Evolutionary conservation across 1,284 basidiomycete species (phyloP), one percentile per base, ranked within the genome.

Genomic region (Ustilago cynodontis): DNA sequence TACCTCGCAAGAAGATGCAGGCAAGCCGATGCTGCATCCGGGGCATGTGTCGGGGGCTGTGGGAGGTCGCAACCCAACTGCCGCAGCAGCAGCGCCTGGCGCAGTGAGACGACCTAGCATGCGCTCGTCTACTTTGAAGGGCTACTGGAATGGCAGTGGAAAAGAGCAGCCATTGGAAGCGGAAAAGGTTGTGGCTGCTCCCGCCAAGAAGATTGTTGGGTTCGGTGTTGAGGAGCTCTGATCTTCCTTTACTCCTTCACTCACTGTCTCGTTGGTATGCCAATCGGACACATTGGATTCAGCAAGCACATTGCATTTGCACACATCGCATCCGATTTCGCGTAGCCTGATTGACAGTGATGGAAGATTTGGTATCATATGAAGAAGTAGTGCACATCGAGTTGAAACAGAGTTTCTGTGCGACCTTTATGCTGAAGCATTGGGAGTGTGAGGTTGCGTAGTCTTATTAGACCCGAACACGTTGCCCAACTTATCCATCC

Each of bases 121-220:
- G 26, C 73, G 72, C 1, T 76, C 68, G 5, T 71, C 73, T 14
- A 76, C 65, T 28, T 39, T 72, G 52, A 72, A 76, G 37, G 73
- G 61, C 4, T 65, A 71, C 51, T 71, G 68, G 73, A 60, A 28
- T 13, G 59, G 59, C 10, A 57, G 55, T 14, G 55, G 52, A 26
- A 33, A 53, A 16, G 64, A 68, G 29, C n/a, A 68, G 29, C n/a
- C 47, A 1, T 9, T 59, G 22, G 51, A 64, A 43, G 63, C 67
- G 52, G 52, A 70, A 39, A 75, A 53, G 43, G 63, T 70, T 41
- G 59, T 64, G 9, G 55, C 56, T 41, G 43, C 63, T 10, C 67
- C 72, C 2, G 62, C 47, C 7, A 70, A 66, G 22, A 65, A 64
- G 47, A 59, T 75, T 29, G 59, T 75, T 2, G 72, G 72, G 18